These are phyloP conservation scores for Leccinum imitatum DNA, from an alignment of 768 basidiomycete species.

Conservation along the genomic window DNA sequence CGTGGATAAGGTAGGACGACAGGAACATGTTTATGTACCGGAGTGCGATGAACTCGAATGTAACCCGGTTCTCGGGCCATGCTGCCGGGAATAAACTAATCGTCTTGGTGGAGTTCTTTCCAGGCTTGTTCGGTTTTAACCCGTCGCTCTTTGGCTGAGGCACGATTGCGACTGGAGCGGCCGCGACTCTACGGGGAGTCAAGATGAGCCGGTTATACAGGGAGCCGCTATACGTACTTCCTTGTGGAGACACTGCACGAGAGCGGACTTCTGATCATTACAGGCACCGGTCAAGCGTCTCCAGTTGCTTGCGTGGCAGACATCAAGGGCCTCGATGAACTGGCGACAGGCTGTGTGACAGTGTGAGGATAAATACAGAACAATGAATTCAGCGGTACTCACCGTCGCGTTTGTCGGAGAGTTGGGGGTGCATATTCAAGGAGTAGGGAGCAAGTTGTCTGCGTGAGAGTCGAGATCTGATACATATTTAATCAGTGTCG, in stretches of 20 bases:
- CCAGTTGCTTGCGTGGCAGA: slow-evolving; percentile 66
- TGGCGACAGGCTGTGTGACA: slow-evolving; percentile 60
- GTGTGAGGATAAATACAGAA: slow-evolving; percentile 5
- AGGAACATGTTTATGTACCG: not conserved
- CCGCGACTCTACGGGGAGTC: slow-evolving; percentile 49
- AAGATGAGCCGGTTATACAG: not conserved
- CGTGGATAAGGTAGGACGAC: not conserved
- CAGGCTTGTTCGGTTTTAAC: slow-evolving; percentile 58
- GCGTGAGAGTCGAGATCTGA: slow-evolving; percentile 1
- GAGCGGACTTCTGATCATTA: slow-evolving; percentile 62
- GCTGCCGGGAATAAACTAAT: slow-evolving; percentile 17
- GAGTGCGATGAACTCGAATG: not conserved
- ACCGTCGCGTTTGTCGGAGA: slow-evolving; percentile 67
- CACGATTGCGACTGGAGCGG: slow-evolving; percentile 59
- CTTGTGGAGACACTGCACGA: slow-evolving; percentile 68
- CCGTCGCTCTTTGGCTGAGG: slow-evolving; percentile 55
- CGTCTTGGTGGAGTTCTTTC: slow-evolving; percentile 58
- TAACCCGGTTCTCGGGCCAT: not conserved
- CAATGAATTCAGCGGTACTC: slow-evolving; percentile 10
- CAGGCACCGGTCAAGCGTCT: slow-evolving; percentile 67
- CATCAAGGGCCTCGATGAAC: slow-evolving; percentile 73
- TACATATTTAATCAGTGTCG: slow-evolving; percentile 9
- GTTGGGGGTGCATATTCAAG: slow-evolving; percentile 61
- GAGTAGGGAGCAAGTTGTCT: not conserved
- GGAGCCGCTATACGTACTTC: slow-evolving; percentile 49